Evolutionary conservation across 345 rosid species (phyloP).

Genomic region (Raphanus raphanistrum): DNA sequence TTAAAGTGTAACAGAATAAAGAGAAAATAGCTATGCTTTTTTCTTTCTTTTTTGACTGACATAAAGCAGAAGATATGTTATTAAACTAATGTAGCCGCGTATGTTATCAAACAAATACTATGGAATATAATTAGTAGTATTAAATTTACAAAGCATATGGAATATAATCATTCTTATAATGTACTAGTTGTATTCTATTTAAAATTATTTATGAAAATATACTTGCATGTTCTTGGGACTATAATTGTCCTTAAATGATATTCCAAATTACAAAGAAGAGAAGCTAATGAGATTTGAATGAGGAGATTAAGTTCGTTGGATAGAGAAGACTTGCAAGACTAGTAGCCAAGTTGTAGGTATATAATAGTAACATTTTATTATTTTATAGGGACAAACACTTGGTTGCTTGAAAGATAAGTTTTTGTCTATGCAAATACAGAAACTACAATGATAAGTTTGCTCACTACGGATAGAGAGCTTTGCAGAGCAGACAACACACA

Average conservation of each 20-base stretch:
- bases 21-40: conserved; percentile 25
- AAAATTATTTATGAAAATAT: not conserved
- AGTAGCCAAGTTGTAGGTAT: conserved; percentile 38
- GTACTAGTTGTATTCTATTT: not conserved
- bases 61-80: conserved; percentile 29
- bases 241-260: conserved; percentile 26
- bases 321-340: conserved; percentile 3
- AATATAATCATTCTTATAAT: conserved; percentile 14
- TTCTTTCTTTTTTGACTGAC: conserved; percentile 14
- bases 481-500: conserved; percentile 8
- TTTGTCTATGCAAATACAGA: conserved; percentile 24
- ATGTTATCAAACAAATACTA: conserved; percentile 8
- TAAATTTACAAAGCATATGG: conserved; percentile 29
- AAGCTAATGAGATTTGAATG: conserved; percentile 11
- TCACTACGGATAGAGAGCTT: conserved; percentile 9
- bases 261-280: conserved; percentile 16
- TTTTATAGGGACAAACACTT: conserved; percentile 21
- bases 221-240: conserved; percentile 37
- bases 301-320: conserved; percentile 22
- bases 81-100: conserved; percentile 26
- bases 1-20: conserved; percentile 36
- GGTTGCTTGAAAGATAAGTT: conserved; percentile 37
- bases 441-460: conserved; percentile 31
- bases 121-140: conserved; percentile 29
- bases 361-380: conserved; percentile 17